Conservation (phyloP, 495 filamentous ascomycete genomes). For the Aspergillus olivimuriae region DNA sequence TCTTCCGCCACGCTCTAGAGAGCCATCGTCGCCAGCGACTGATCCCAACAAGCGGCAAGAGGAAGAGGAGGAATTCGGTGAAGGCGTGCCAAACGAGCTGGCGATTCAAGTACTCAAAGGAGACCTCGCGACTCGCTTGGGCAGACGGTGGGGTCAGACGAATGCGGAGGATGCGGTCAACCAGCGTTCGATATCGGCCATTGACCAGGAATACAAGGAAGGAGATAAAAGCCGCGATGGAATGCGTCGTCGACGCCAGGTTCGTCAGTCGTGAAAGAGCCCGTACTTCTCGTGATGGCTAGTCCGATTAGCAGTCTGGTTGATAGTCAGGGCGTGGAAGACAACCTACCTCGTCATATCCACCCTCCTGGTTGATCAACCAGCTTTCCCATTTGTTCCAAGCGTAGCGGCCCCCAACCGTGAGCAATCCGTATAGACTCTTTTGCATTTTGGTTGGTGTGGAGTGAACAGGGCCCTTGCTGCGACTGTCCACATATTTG, state of each 20-base stretch:
- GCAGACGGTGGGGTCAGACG: conserved; percentile 76
- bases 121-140: conserved; percentile 82
- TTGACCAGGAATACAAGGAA: conserved; percentile 88
- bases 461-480: conserved; percentile 50
- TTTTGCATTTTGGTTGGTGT: conserved; percentile 74
- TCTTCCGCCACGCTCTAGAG: conserved; percentile 71
- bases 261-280: conserved; percentile 63
- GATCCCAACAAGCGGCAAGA: conserved; percentile 89
- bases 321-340: neutral
- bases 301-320: conserved; percentile 19
- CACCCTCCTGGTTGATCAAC: conserved; percentile 67
- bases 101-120: conserved; percentile 95
- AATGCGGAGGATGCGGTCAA: conserved; percentile 81
- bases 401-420: conserved; percentile 79
- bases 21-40: conserved; percentile 90
- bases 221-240: conserved; percentile 70
- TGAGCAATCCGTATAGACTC: conserved; percentile 71
- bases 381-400: conserved; percentile 90
- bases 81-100: conserved; percentile 99
- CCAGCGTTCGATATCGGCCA: conserved; percentile 81
- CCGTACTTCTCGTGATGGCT: conserved; percentile 46
- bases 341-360: conserved; percentile 52
- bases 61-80: conserved; percentile 94
- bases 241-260: conserved; percentile 62
- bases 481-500: conserved; percentile 79